Percentiles rank a stretch among this genome's conserved stretches.
Conservation (phyloP, 139 green algal genomes). For the Limnomonas spitsbergensis region DNA sequence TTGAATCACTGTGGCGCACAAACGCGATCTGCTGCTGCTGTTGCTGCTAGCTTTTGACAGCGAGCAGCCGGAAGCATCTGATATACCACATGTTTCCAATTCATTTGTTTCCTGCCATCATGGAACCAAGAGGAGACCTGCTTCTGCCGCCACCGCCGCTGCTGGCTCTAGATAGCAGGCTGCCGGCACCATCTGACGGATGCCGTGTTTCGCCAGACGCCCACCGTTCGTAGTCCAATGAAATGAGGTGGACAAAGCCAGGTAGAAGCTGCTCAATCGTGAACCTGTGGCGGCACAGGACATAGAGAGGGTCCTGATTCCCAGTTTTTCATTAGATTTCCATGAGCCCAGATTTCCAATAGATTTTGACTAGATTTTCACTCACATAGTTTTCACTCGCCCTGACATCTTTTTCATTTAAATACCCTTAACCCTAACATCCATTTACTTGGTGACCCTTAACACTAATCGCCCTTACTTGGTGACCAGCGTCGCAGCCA, state of each 20-base stretch:
- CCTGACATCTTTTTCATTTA: not conserved
- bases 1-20: too few species aligned
- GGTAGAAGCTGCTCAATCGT: slow-evolving; percentile 14
- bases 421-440: not conserved
- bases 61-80: too few species aligned
- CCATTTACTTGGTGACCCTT: too few species aligned
- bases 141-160: too few species aligned
- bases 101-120: too few species aligned
- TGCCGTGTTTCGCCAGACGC: not conserved
- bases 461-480: too few species aligned
- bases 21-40: too few species aligned
- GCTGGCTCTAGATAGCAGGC: slow-evolving; percentile 9
- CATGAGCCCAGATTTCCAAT: too few species aligned
- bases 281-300: not conserved
- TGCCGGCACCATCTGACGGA: not conserved
- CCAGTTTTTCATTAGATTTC: too few species aligned
- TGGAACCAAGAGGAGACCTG: too few species aligned
- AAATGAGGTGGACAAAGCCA: slow-evolving; percentile 19
- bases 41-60: too few species aligned
- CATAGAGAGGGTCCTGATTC: not conserved
- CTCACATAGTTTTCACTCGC: not conserved
- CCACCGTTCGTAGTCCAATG: slow-evolving; percentile 23
- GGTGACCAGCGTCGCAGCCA: not conserved
- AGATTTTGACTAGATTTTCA: not conserved
- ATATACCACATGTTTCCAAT: too few species aligned